Base-by-base conservation (phyloP, 805 yeast species). In the Teunomyces gatunensis region DNA sequence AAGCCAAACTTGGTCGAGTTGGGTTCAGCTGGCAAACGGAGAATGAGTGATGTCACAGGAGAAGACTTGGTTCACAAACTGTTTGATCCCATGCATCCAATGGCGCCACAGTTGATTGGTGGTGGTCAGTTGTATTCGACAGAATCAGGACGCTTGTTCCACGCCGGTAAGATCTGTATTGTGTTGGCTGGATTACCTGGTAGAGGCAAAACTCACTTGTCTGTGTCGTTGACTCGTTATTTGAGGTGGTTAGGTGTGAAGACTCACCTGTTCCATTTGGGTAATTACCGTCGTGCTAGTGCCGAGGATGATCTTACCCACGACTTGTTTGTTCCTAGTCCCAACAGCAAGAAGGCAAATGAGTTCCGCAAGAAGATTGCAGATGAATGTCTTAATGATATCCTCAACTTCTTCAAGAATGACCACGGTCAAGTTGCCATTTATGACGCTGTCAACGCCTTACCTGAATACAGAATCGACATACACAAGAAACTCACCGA, bases 211-310 rank as follows among this genome's bases (percentile, higher is more conserved):
- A 94, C 99, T 1, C 89, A 90, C 63, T 74, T 92, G 44, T 86
- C 97, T 5, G 97, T 92, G 34, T 85, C 96, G 11, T 75, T 94
- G 53, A 89, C 97, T 3, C 79, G 99, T 49, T 94, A 91, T 65
- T 74, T 95, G 55, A 79, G 97, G 58, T 94, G 99, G 99, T 73
- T 94, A 39, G 99, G 99, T 4, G 98, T 94, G 17, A 85, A 87
- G 59, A 85, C 97, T 1, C 91, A 89, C 57, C 82, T 89, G 25
- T 92, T 89, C 70, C 98, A 92, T 67, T 79, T 91, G 51, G 94
- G 97, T 20, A 95, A 94, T 64, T 92, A 91, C 61, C 79, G 97
- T 58, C 78, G 97, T 52, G 73, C 73, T 17, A 63, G 64, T 15
- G 74, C 78, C 12, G 76, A 73, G 45, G 75, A 75, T 47, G 79